phyloP scores from a whole-genome alignment of 768 basidiomycete species.

The Candolleomyces aberdarensis region DNA sequence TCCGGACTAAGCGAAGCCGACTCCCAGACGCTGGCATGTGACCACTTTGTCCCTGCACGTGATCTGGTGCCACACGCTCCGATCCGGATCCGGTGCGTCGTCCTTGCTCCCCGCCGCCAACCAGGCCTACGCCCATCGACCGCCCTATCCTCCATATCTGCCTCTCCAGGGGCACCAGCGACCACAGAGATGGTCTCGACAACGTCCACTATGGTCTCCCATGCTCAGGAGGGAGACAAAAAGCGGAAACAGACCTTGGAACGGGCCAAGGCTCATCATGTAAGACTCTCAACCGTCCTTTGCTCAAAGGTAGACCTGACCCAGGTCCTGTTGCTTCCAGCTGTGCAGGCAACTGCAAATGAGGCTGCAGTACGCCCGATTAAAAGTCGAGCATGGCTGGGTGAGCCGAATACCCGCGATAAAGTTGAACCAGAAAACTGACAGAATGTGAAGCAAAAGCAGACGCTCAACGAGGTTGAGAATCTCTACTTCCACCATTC shows the following conservation, averaged over 20 bases:
- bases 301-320: not conserved
- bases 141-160: not conserved
- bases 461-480: slow-evolving; percentile 78
- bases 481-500: slow-evolving; percentile 80
- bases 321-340: slow-evolving; percentile 29
- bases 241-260: slow-evolving; percentile 52
- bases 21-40: not conserved
- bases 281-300: slow-evolving; percentile 26
- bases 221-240: slow-evolving; percentile 36
- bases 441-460: slow-evolving; percentile 53
- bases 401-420: slow-evolving; percentile 34
- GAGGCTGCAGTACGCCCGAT: slow-evolving; percentile 70
- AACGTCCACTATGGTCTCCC: slow-evolving; percentile 19
- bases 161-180: not conserved
- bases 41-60: not conserved
- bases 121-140: not conserved
- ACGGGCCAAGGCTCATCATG: slow-evolving; percentile 55
- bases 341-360: slow-evolving; percentile 70
- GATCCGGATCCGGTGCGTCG: slow-evolving; percentile 1
- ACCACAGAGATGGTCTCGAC: slow-evolving; percentile 23
- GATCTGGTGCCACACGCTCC: not conserved
- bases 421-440: not conserved
- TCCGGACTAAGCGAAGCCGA: too few relatives aligned
- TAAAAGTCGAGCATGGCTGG: slow-evolving; percentile 84
- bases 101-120: slow-evolving; percentile 4